Evolutionary conservation across 148 eudicot genomes (phyloP).

Genomic region (Fallopia convolvulus): DNA sequence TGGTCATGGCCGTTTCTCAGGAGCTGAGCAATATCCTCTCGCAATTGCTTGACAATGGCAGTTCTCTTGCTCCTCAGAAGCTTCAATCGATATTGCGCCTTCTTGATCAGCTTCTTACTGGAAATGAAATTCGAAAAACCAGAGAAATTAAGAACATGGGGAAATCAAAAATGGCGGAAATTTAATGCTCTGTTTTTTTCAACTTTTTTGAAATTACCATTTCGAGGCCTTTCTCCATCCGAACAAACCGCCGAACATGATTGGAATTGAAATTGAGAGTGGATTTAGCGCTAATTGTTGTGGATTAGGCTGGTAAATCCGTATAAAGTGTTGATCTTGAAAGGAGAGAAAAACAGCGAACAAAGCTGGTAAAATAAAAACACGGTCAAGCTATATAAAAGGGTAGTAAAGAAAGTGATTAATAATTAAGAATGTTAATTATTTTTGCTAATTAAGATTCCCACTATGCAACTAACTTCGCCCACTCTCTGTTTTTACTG

Average conservation of each 20-base stretch:
- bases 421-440: not conserved
- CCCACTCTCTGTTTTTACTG: not conserved
- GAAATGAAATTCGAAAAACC: not conserved
- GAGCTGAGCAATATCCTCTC: slow-evolving; percentile 61
- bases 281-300: not conserved
- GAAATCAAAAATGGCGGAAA: not conserved
- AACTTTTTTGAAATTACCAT: slow-evolving; percentile 33
- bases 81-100: slow-evolving; percentile 60
- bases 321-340: not conserved
- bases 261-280: not conserved
- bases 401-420: not conserved
- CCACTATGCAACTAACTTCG: slow-evolving; percentile 7
- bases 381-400: not conserved
- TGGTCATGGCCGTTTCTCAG: slow-evolving; percentile 45
- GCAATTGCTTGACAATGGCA: slow-evolving; percentile 35
- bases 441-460: too few relatives aligned
- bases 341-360: not conserved
- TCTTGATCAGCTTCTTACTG: slow-evolving; percentile 70
- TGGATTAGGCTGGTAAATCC: not conserved
- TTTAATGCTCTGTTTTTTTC: not conserved
- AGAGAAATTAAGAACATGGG: not conserved
- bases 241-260: slow-evolving; percentile 54
- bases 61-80: slow-evolving; percentile 55
- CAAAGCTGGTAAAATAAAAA: not conserved
- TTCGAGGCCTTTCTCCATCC: slow-evolving; percentile 90